Percentiles rank a stretch among this genome's conserved stretches.
phyloP scores from a whole-genome alignment of 176 grass and related monocot species.

The barley (Hordeum vulgare) region DNA sequence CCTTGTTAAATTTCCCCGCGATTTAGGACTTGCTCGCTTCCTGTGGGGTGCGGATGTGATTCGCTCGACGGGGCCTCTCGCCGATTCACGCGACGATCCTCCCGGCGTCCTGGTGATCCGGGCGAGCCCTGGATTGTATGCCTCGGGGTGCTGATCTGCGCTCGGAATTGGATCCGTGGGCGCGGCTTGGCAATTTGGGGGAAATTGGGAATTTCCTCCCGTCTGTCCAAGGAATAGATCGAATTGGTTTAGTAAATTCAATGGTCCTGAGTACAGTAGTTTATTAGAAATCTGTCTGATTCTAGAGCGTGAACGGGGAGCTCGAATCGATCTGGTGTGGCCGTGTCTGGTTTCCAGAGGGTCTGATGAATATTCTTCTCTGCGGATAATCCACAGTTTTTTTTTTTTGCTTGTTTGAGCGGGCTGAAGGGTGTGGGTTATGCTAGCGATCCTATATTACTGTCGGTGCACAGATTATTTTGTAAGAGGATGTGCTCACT shows the following conservation, averaged over 20 bases:
- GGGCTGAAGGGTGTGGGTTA: background rate
- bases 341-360: background rate
- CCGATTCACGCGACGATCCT: background rate
- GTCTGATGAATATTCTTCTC: background rate
- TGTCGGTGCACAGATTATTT: background rate
- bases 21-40: background rate
- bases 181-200: background rate
- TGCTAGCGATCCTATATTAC: background rate
- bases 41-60: background rate
- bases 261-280: background rate
- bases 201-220: background rate
- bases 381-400: too few species aligned
- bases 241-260: background rate
- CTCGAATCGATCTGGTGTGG: background rate
- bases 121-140: background rate
- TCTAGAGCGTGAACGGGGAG: background rate
- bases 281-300: background rate
- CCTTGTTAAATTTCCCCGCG: background rate
- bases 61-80: background rate
- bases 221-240: background rate
- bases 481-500: background rate
- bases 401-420: background rate
- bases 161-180: background rate
- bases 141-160: background rate
- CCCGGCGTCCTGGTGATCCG: background rate